Evolutionary conservation across 2,329 filamentous ascomycete genomes (phyloP), one percentile per base, ranked within the genome.

Genomic region (Pseudogymnoascus sp.): DNA sequence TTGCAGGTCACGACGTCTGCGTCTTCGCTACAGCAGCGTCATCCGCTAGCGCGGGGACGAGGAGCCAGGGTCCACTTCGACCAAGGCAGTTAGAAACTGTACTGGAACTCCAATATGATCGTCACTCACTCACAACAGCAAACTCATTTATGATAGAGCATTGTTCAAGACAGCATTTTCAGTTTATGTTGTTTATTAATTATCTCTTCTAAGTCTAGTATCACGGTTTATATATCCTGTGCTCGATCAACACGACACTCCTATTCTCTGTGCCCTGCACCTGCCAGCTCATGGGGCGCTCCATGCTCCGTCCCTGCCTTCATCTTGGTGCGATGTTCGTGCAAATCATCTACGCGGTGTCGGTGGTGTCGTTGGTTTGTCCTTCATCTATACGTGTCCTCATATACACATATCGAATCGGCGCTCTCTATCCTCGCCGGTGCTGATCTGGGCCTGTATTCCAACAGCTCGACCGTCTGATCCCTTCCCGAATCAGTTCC

Each of bases 251-350:
- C 28, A 18, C 28, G 28, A 21, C 28, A 21, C 9, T 21, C 6
- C 49, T 16, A 21, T 55, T 14, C 49, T 11, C 16, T 8, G 9
- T 18, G 66, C 68, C 63, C 63, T 62, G 65, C 65, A 67, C 66
- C 67, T 64, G 63, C 69, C 70, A 72, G 70, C 70, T 67, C 70
- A 71, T 72, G 70, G 70, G 67, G 63, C 65, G 68, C 64, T 65
- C 63, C 33, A 59, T 63, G 52, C 62, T 60, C n/a, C 8, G 25
- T 41, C 16, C 5, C 11, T 45, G 14, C 37, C 38, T 14, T 23
- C 12, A 21, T 33, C 14, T 49, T 61, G 23, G 6, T 31, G 16
- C 59, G 9, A 45, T 60, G 31, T 60, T 45, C 25, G 3, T 45
- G 59, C 35, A 43, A 40, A 60, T 45, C 18, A 41, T 60, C 31